Percentiles rank a stretch among this genome's conserved stretches.
Evolutionary conservation across 352 stramenopile genomes (phyloP).

Genomic region (Pythium myriotylum): DNA sequence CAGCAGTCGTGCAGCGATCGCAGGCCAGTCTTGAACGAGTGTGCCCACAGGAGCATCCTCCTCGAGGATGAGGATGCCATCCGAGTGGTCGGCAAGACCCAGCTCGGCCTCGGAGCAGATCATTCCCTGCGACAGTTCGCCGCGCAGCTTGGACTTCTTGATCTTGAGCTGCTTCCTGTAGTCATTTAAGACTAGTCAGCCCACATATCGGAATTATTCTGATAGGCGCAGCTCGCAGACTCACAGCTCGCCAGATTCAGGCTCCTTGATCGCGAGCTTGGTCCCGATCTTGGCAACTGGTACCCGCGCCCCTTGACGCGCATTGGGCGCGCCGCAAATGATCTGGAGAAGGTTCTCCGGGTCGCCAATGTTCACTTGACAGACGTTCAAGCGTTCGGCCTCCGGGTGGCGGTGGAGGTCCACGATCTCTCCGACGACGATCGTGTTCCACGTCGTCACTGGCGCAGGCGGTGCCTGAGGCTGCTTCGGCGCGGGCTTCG

Average conservation of each 20-base stretch:
- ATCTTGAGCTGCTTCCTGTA: constrained; percentile 80
- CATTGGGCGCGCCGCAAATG: constrained; percentile 74
- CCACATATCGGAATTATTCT: neutral
- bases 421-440: constrained; percentile 79
- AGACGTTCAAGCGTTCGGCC: constrained; percentile 71
- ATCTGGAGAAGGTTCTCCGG: constrained; percentile 68
- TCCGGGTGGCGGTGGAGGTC: constrained; percentile 56
- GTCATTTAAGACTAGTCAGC: constrained; percentile 7
- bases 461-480: constrained; percentile 27
- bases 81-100: constrained; percentile 56
- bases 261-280: constrained; percentile 58
- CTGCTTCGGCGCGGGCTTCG: neutral
- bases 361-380: constrained; percentile 64
- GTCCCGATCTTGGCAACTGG: constrained; percentile 71
- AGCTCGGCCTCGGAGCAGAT: constrained; percentile 84
- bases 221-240: constrained; percentile 11
- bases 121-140: constrained; percentile 79
- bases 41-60: constrained; percentile 54
- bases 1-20: constrained; percentile 40
- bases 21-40: constrained; percentile 46
- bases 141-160: constrained; percentile 83
- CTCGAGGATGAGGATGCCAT: constrained; percentile 71
- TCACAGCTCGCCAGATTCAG: constrained; percentile 51
- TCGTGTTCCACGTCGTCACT: constrained; percentile 61
- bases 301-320: constrained; percentile 56